A percentile compares a stretch with the other conserved stretches of the same genome.
phyloP scores from a whole-genome alignment of 306 rosid species.

The Calophaca sinica region DNA sequence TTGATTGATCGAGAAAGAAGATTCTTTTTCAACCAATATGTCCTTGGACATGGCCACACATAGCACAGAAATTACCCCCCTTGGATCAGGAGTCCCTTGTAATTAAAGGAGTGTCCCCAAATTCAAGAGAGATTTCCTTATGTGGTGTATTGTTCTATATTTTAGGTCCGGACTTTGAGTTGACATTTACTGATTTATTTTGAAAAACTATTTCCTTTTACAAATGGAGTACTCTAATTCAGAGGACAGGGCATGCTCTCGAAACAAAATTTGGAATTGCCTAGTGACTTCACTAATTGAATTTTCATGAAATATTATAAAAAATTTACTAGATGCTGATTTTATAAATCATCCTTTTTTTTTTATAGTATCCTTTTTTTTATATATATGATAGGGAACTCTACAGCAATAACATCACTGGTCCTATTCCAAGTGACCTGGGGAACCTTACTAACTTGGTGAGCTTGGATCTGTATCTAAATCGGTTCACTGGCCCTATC shows the following conservation, averaged over 20 bases:
- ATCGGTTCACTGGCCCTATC: conserved; percentile 83
- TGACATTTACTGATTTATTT: neutral
- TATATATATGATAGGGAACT: conserved; percentile 71
- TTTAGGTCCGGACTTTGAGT: neutral
- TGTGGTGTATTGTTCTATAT: neutral
- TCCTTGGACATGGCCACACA: neutral
- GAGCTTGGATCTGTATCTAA: conserved; percentile 98
- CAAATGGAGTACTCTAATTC: no score
- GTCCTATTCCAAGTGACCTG: conserved; percentile 89
- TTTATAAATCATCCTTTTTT: conserved; percentile 18
- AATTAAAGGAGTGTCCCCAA: neutral
- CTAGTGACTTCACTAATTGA: no score
- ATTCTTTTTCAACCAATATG: neutral
- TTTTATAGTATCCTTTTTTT: neutral
- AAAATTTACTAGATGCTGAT: neutral
- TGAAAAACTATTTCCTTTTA: no score
- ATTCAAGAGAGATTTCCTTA: neutral
- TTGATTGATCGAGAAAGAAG: neutral
- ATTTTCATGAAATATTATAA: neutral
- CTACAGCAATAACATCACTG: conserved; percentile 94
- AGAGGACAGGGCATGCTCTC: no score
- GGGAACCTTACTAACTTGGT: conserved; percentile 99
- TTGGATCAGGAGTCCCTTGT: neutral
- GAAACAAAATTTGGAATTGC: no score
- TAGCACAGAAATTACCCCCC: neutral